These are phyloP conservation scores for Botrytis sinoallii DNA, from an alignment of 2,329 filamentous ascomycete species.

Conservation along the genomic window DNA sequence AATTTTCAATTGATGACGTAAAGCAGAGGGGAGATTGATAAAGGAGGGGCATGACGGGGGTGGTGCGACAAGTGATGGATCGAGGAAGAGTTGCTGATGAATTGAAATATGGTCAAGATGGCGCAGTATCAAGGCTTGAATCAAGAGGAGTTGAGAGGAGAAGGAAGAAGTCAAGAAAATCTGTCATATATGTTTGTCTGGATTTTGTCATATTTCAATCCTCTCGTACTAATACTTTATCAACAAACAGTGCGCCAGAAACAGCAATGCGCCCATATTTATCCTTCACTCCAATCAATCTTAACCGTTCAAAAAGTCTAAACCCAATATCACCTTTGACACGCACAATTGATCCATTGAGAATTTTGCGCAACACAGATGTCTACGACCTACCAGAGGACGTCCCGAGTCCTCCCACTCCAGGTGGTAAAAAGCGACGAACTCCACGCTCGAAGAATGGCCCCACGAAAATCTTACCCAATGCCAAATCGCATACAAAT, in stretches of 20 bases:
- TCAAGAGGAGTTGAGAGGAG: neutral
- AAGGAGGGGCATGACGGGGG: neutral
- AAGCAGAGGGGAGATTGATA: neutral
- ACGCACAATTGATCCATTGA: conserved; percentile 24
- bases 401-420: neutral
- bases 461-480: conserved; percentile 20
- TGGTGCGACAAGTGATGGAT: neutral
- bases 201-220: neutral
- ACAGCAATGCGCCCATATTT: neutral
- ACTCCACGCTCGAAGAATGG: conserved; percentile 15
- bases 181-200: neutral
- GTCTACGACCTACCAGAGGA: conserved; percentile 25
- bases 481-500: conserved; percentile 18
- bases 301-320: neutral
- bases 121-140: neutral
- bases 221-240: neutral
- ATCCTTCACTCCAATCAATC: conserved; percentile 31
- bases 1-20: neutral
- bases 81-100: neutral
- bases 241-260: neutral
- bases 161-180: neutral
- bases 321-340: conserved; percentile 4
- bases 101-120: neutral
- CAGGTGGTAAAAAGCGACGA: conserved; percentile 21
- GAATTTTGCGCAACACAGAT: conserved; percentile 22